These are phyloP conservation scores for Nicotiana obtusifolia DNA, from an alignment of 257 asterid genomes.

Conservation along the genomic window DNA sequence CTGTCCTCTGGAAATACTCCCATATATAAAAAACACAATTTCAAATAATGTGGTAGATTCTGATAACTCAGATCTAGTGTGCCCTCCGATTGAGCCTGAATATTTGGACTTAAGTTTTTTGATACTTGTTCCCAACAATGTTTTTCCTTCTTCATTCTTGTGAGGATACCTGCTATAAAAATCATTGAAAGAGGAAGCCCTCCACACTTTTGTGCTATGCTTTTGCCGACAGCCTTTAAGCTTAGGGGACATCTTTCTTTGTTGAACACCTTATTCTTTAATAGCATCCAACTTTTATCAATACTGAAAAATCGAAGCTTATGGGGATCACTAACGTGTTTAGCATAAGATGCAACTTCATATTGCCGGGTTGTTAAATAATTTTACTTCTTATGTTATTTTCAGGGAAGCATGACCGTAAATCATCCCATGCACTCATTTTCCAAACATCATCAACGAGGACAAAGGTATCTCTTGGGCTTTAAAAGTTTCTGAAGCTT, in stretches of 20 bases:
- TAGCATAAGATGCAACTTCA: not conserved
- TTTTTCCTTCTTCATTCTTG: not conserved
- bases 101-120: slow-evolving; percentile 8
- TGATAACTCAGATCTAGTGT: slow-evolving; percentile 24
- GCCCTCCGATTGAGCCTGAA: not conserved
- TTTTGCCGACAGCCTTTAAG: slow-evolving; percentile 9
- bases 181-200: slow-evolving; percentile 40
- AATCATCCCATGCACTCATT: slow-evolving; percentile 21
- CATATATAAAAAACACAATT: slow-evolving; percentile 18
- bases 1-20: slow-evolving; percentile 12
- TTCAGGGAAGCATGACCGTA: not conserved
- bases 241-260: slow-evolving; percentile 16
- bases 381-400: slow-evolving; percentile 25
- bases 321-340: not conserved
- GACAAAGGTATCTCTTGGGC: slow-evolving; percentile 25
- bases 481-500: slow-evolving; percentile 16
- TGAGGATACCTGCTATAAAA: slow-evolving; percentile 35
- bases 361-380: slow-evolving; percentile 9
- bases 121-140: slow-evolving; percentile 22
- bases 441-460: slow-evolving; percentile 44
- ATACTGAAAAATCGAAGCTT: not conserved
- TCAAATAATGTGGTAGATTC: slow-evolving; percentile 20
- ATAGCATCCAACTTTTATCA: slow-evolving; percentile 11
- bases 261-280: slow-evolving; percentile 12
- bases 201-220: slow-evolving; percentile 18